A percentile compares a stretch with the other conserved stretches of the same genome.
Evolutionary conservation across 2,329 filamentous ascomycete species (phyloP).

Genomic region (Pseudocercospora musae): DNA sequence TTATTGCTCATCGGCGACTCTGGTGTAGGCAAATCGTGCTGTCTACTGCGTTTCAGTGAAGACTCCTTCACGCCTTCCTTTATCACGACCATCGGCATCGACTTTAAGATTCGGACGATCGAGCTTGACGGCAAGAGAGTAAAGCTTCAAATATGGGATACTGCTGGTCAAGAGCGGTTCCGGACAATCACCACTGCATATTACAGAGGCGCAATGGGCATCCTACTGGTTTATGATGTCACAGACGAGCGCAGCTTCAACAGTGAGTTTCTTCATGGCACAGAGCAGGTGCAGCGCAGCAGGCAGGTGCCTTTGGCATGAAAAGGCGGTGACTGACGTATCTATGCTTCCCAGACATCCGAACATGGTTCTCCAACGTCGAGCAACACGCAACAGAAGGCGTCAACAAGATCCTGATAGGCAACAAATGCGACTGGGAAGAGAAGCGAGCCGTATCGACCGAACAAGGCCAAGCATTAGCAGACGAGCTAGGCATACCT

Average conservation of each 20-base stretch:
- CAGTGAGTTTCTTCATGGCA: conserved; percentile 16
- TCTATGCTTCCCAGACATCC: conserved; percentile 67
- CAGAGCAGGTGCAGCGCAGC: not conserved
- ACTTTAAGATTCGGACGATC: conserved; percentile 99
- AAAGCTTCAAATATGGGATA: conserved; percentile 99
- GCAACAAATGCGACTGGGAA: conserved; percentile 99
- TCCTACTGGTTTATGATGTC: conserved; percentile 95
- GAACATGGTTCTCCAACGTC: conserved; percentile 99
- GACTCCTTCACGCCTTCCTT: conserved; percentile 97
- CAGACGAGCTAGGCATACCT: conserved; percentile 92
- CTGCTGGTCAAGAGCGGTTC: conserved; percentile 96
- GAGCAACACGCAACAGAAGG: conserved; percentile 99
- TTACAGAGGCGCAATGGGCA: conserved; percentile 97
- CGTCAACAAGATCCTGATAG: conserved; percentile 98
- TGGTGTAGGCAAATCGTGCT: conserved; percentile 95
- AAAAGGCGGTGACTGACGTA: conserved; percentile 20
- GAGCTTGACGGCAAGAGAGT: conserved; percentile 98
- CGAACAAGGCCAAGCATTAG: conserved; percentile 87
- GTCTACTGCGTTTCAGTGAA: conserved; percentile 92
- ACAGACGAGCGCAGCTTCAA: conserved; percentile 95
- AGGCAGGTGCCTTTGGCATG: not conserved
- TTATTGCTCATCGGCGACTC: conserved; percentile 94
- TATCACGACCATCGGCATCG: conserved; percentile 98
- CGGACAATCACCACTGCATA: conserved; percentile 98
- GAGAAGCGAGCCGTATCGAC: conserved; percentile 94